Evolutionary conservation across 192 early-diverging fungal genomes (phyloP), one percentile per base, ranked within the genome.

Genomic region (Glomus cerebriforme): DNA sequence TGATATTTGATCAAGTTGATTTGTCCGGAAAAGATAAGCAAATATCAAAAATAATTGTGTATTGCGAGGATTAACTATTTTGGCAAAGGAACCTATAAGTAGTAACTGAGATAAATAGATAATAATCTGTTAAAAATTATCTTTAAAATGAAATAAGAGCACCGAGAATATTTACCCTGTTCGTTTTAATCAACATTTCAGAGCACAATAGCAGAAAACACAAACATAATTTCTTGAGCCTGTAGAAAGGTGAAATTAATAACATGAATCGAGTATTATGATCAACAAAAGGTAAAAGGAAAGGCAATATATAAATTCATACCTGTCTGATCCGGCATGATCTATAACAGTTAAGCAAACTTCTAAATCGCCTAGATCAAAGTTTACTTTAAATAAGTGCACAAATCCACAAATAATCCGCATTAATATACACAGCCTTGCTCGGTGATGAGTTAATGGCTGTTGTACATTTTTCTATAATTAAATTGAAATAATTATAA

Each of bases 201-300:
- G 45, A 39, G 8, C 60, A 67, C 2, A 78, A 2, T 35, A 78
- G 31, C 29, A 78, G 8, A 35, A 78, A 78, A 12, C 76, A 67
- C 1, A 78, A 49, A 66, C 63, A 67, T 27, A 78, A 62, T 66
- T 78, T 78, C 13, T 34, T 59, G 0, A 78, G 64, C 24, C 76
- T 78, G 6, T 35, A 73, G 3, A 49, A 19, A 2, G 10, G 22
- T 15, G 10, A 43, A 59, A 58, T 19, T 10, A 58, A 31, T 19
- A 22, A 26, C 6, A 34, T 1, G 2, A 35, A 69, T 15, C n/a
- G 7, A 24, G 17, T 34, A 27, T 19, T 71, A 26, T 3, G 12
- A 71, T 45, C 27, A 26, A 37, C 47, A 27, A 39, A 29, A 17
- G 34, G n/a, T n/a, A n/a, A n/a, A n/a, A n/a, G n/a, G n/a, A n/a